Conservation (phyloP, 1,139 yeast genomes). For the Suhomyces coccinellae region DNA sequence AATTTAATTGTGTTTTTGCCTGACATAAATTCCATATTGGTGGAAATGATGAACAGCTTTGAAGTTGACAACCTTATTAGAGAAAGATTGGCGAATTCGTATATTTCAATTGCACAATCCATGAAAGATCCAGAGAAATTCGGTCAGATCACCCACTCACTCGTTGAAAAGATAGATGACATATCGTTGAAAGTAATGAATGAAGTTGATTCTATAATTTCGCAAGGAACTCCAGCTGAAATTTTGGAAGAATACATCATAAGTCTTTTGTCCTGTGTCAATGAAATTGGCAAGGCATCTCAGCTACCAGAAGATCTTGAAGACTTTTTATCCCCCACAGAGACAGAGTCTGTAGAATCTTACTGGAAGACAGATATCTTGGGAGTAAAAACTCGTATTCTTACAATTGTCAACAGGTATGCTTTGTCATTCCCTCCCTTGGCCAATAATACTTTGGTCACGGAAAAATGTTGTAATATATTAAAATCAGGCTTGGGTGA, state of each 20-base stretch:
- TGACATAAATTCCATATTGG: slow-evolving; percentile 51
- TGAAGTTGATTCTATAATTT: slow-evolving; percentile 3
- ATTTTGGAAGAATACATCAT: slow-evolving; percentile 41
- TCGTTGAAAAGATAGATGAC: slow-evolving; percentile 26
- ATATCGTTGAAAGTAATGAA: slow-evolving; percentile 18
- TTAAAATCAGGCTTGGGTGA: slow-evolving; percentile 59
- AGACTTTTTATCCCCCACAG: slow-evolving; percentile 34
- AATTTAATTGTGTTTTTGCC: slow-evolving; percentile 50
- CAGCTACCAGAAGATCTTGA: slow-evolving; percentile 58
- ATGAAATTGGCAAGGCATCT: slow-evolving; percentile 69
- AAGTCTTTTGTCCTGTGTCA: slow-evolving; percentile 61
- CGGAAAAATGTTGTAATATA: slow-evolving; percentile 58
- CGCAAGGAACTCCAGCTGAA: slow-evolving; percentile 15
- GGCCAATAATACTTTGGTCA: slow-evolving; percentile 38
- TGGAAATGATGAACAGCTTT: slow-evolving; percentile 51
- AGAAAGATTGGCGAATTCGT: slow-evolving; percentile 60
- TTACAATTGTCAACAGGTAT: slow-evolving; percentile 43
- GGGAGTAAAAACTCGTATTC: slow-evolving; percentile 40
- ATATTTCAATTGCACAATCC: slow-evolving; percentile 60
- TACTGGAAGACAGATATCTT: slow-evolving; percentile 45
- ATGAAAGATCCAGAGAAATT: slow-evolving; percentile 42
- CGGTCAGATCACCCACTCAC: slow-evolving; percentile 23
- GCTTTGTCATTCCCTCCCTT: slow-evolving; percentile 40
- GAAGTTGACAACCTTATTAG: slow-evolving; percentile 53
- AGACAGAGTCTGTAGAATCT: slow-evolving; percentile 21